Base-by-base conservation (phyloP, 495 filamentous ascomycete genomes). In the Neurospora sp. region DNA sequence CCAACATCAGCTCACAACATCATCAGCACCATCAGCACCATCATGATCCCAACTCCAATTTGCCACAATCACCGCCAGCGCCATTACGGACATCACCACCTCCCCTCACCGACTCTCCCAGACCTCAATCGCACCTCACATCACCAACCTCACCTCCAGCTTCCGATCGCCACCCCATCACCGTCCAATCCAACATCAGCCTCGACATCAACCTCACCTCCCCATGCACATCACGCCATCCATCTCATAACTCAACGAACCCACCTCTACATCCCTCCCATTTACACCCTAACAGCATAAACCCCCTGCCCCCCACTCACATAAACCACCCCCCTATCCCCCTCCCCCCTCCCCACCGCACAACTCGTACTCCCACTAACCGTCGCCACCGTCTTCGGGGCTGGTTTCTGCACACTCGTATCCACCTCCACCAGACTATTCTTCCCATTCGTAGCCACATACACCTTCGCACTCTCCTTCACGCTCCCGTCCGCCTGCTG, bases 361-460 rank as follows among this genome's bases (percentile, higher is more conserved):
- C 80, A 82, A 39, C 78, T 73, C 7, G 83, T 84, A 23, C 78
- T 77, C 16, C 84, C 80, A 3, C 77, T 73, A 1, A 83, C 81
- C 2, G 70, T 77, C 0, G 76, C 84, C 1, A 83, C 76, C 6
- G 73, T 72, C n/a, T 48, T 48, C 44, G 44, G 44, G 44, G 23
- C 46, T 82, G 79, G 74, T 72, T 78, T 82, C 42, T 79, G 81
- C 0, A 72, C 73, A 0, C 72, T 74, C 3, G 81, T 78, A 71
- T 84, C 84, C 23, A 80, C 77, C 75, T 82, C 79, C 44, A 85
- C 82, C 4, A 84, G 77, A 41, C 77, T 78, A 70, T 82, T 83
- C 71, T 75, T 76, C 41, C 79, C 69, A 73, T 81, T 83, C 18
- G 83, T 82, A 2, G 82, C 77, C 10, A 85, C 77, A 71, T 84